Conservation (phyloP, 164 flowering plant genomes). For the Vitis amurensis region DNA sequence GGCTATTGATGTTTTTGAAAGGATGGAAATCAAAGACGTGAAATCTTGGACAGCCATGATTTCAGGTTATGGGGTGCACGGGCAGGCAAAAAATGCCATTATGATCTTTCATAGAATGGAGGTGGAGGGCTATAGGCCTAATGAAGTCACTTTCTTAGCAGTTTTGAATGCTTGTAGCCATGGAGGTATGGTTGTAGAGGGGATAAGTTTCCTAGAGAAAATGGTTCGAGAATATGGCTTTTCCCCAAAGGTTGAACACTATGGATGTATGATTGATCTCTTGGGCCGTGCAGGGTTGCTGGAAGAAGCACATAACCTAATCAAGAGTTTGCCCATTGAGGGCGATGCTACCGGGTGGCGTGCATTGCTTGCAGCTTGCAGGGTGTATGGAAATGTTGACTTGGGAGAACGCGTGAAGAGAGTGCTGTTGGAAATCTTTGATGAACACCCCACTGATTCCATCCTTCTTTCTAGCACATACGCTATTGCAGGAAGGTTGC, state of each 20-base stretch:
- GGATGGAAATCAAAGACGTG: constrained; percentile 39
- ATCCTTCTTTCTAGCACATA: constrained; percentile 44
- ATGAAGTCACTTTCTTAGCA: constrained; percentile 45
- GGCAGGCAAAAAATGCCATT: constrained; percentile 37
- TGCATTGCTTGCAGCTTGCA: constrained; percentile 47
- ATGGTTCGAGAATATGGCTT: constrained; percentile 32
- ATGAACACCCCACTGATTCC: constrained; percentile 41
- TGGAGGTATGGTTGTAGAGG: constrained; percentile 55
- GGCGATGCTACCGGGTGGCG: constrained; percentile 48
- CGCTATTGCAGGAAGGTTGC: constrained; percentile 35
- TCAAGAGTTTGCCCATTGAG: constrained; percentile 36
- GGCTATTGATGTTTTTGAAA: constrained; percentile 38
- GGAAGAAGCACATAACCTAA: constrained; percentile 42
- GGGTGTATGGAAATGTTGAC: constrained; percentile 39
- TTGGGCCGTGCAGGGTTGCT: constrained; percentile 52
- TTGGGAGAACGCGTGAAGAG: constrained; percentile 34
- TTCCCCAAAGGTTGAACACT: constrained; percentile 42
- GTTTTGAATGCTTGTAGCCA: constrained; percentile 50
- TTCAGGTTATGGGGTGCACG: constrained; percentile 42
- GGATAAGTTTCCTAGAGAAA: constrained; percentile 32
- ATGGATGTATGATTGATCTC: constrained; percentile 53
- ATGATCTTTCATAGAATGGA: constrained; percentile 36
- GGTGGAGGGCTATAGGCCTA: constrained; percentile 34
- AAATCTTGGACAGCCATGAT: constrained; percentile 56
- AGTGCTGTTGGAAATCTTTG: constrained; percentile 19